Evolutionary conservation across 192 early-diverging fungal species (phyloP), one percentile per base, ranked within the genome.

Genomic region (Jimgerdemannia lactiflua): DNA sequence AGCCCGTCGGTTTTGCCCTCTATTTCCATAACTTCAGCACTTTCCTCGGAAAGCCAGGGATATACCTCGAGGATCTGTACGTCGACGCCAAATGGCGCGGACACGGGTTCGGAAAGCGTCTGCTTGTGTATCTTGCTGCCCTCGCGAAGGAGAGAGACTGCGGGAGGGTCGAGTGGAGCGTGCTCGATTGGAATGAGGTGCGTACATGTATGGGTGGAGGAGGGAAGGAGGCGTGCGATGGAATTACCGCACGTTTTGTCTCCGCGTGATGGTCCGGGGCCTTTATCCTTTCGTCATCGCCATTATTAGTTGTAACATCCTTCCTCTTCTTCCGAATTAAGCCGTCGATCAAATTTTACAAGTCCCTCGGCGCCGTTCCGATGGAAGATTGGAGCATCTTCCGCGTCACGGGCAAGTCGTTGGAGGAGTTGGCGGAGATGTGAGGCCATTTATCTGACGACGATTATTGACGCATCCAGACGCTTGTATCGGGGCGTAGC

Each of bases 1-100:
- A 83, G 72, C 88, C 90, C 19, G 91, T 89, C 1, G 95, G 93
- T 2, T 89, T 97, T 77, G 93, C 94, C 4, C 84, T 97, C 67
- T 97, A 90, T 74, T 97, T 95, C 75, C 87, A 88, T 80, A 97
- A 95, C 83, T 97, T 92, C 75, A 91, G 88, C 19, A 93, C 93
- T 1, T 94, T 91, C 83, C 72, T 87, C 14, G 93, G 88, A 0
- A 74, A 82, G 39, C 93, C 92, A 0, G 95, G 94, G 9, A 80
- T 97, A 20, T 95, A 97, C 78, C 84, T 97, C 7, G 95, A 96
- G 76, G 95, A 96, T 77, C 84, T 97, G 40, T 94, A 88, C 82
- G 92, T 97, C 14, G 59, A 78, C 20, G 72, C 78, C 41, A 89
- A 89, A 75, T 91, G 76, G 44, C 86, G 95, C 10, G 88, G 87